Percentiles rank a stretch among this genome's conserved stretches.
Conservation (phyloP, 2,329 filamentous ascomycete species). For the Bipolaris bicolor region DNA sequence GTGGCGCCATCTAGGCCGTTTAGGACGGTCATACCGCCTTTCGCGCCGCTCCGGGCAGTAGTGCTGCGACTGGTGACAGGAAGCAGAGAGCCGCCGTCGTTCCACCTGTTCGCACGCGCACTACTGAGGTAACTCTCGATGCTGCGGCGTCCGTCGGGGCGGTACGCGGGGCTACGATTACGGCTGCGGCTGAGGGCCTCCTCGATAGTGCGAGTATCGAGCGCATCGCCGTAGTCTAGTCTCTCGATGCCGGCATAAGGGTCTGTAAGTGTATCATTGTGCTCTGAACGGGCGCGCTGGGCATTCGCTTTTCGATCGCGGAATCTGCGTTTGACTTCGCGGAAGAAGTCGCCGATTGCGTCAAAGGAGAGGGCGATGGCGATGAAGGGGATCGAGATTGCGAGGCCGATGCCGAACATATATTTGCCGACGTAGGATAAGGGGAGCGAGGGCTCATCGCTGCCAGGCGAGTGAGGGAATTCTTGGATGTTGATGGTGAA, state of each 20-base stretch:
- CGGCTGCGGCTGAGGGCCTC: slow-evolving; percentile 34
- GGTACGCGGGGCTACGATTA: slow-evolving; percentile 32
- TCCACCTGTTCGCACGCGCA: slow-evolving; percentile 16
- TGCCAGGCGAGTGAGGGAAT: slow-evolving; percentile 49
- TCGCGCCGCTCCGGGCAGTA: slow-evolving; percentile 26
- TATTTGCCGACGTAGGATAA: slow-evolving; percentile 61
- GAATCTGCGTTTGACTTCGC: slow-evolving; percentile 31
- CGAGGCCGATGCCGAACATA: slow-evolving; percentile 62
- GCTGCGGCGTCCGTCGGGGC: slow-evolving; percentile 30
- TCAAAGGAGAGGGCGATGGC: slow-evolving; percentile 56
- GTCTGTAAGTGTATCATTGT: not conserved
- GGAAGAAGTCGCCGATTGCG: slow-evolving; percentile 44
- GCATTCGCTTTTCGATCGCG: slow-evolving; percentile 10
- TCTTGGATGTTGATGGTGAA: slow-evolving; percentile 62
- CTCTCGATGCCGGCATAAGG: slow-evolving; percentile 9
- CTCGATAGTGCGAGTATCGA: slow-evolving; percentile 37
- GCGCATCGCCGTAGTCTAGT: slow-evolving; percentile 25
- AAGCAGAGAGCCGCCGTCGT: slow-evolving; percentile 21
- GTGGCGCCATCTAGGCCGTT: slow-evolving; percentile 19
- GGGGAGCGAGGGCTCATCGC: slow-evolving; percentile 47
- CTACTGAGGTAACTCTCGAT: slow-evolving; percentile 39
- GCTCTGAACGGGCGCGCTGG: not conserved
- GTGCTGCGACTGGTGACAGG: slow-evolving; percentile 46
- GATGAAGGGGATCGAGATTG: slow-evolving; percentile 59
- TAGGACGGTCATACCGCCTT: slow-evolving; percentile 18